These are phyloP conservation scores for Phytopythium litorale DNA, from an alignment of 352 stramenopile species.

Conservation along the genomic window DNA sequence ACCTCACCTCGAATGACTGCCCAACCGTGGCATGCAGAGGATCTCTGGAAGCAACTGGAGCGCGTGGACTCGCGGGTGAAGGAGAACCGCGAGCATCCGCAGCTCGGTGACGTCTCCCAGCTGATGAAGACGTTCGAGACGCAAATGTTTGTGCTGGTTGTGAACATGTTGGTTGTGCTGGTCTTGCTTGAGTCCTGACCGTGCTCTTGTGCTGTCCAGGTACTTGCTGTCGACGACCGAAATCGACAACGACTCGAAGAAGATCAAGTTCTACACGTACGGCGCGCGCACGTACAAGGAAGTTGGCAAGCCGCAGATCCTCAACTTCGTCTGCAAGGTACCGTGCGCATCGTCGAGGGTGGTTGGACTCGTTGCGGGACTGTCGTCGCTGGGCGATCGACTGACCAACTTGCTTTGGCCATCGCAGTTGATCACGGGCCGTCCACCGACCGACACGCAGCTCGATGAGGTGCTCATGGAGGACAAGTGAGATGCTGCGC, in stretches of 20 bases:
- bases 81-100: constrained; percentile 50
- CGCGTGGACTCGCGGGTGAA: constrained; percentile 60
- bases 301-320: constrained; percentile 83
- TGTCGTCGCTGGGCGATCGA: not conserved
- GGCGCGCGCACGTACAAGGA: constrained; percentile 61
- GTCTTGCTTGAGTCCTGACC: not conserved
- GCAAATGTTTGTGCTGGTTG: constrained; percentile 49
- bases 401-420: not conserved
- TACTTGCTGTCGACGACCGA: constrained; percentile 71
- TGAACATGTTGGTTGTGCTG: not conserved
- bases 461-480: constrained; percentile 65
- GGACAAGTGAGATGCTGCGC: constrained; percentile 29
- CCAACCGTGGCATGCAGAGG: constrained; percentile 26
- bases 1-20: not conserved
- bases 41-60: constrained; percentile 76
- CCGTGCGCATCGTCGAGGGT: not conserved
- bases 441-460: constrained; percentile 62
- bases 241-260: constrained; percentile 72
- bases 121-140: constrained; percentile 78
- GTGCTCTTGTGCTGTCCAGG: constrained; percentile 14
- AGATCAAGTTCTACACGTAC: constrained; percentile 72
- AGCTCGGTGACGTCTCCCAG: constrained; percentile 65
- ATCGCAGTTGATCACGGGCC: constrained; percentile 58
- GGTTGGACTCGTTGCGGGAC: not conserved
- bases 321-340: constrained; percentile 89